These are phyloP conservation scores for Cymbopogon flexuosus DNA, from an alignment of 202 grass and related monocot genomes.

Conservation along the genomic window DNA sequence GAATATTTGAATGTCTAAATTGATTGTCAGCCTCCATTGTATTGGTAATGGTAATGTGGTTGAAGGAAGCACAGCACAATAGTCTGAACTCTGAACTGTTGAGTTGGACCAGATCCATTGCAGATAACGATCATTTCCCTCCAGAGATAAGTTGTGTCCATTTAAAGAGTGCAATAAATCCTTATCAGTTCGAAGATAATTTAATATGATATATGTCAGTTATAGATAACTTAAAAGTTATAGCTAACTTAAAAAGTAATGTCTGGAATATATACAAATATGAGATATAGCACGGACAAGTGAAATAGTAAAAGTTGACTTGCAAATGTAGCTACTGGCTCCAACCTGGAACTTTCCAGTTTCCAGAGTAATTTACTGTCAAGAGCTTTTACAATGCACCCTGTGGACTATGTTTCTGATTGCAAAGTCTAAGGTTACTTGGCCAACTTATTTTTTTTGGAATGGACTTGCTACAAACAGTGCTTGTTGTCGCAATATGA, in stretches of 20 bases:
- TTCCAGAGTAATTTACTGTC: not conserved
- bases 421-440: not conserved
- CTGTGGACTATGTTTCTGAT: not conserved
- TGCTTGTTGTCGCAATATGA: not conserved
- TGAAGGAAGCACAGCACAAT: not conserved
- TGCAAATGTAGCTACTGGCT: not conserved
- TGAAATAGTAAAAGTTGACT: not conserved
- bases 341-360: not conserved
- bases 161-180: conserved; percentile 10
- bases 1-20: not conserved
- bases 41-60: not conserved
- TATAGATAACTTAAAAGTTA: conserved; percentile 21
- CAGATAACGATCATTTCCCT: not conserved
- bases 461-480: not conserved
- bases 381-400: not conserved
- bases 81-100: not conserved
- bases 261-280: not conserved
- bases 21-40: not conserved
- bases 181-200: conserved; percentile 24
- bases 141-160: not conserved
- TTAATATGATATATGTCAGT: conserved; percentile 19
- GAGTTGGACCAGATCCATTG: conserved; percentile 9
- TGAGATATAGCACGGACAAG: not conserved
- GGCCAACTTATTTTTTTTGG: conserved; percentile 1
- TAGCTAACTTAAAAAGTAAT: no score